Base-by-base conservation (phyloP, 2,329 filamentous ascomycete species). In the Colletotrichum lentis region DNA sequence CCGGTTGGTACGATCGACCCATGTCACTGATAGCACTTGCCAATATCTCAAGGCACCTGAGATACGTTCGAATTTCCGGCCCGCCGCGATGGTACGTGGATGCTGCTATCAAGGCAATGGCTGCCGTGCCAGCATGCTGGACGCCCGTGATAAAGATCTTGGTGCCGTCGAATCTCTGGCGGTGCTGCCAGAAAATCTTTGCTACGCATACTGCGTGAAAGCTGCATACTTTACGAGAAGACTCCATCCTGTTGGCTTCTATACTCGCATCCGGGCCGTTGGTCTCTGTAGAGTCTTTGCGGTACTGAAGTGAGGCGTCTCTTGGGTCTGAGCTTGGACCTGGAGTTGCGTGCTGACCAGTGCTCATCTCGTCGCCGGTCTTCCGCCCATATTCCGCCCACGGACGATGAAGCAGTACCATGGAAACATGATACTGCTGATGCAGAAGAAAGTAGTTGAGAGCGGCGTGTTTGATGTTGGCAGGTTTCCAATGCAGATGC, bases 381-480 rank as follows among this genome's bases (percentile, higher is more conserved):
- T 80, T 76, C 35, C 81, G 78, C 14, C 81, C 81, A 66, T 86
- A 86, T 64, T 81, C 80, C 22, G 84, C 83, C 78, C 85, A 86
- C 0, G 84, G 83, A 1, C 84, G 77, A 71, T 86, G 85, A 6
- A 86, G 77, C 12, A 86, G 74, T 57, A 86, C 85, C 74, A 86
- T 79, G 56, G 80, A 81, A 12, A 81, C 80, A 60, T 86, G 84
- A 64, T 86, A 87, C 71, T 86, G 84, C 73, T 86, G 84, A 69
- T 86, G 84, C 10, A 86, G 75, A 10, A 86, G 72, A 72, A 86
- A 86, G 77, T 80, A 89, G 74, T 76, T 83, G 80, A 78, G 83
- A 70, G 73, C 83, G 39, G 76, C 87, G 63, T 72, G 79, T 76
- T 80, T 84, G 79, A 76, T 85, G 79, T 77, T 86, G 76, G 75